Percentiles rank a stretch among this genome's conserved stretches.
Conservation (phyloP, 208 protist species). For the Trypanosoma boissoni region DNA sequence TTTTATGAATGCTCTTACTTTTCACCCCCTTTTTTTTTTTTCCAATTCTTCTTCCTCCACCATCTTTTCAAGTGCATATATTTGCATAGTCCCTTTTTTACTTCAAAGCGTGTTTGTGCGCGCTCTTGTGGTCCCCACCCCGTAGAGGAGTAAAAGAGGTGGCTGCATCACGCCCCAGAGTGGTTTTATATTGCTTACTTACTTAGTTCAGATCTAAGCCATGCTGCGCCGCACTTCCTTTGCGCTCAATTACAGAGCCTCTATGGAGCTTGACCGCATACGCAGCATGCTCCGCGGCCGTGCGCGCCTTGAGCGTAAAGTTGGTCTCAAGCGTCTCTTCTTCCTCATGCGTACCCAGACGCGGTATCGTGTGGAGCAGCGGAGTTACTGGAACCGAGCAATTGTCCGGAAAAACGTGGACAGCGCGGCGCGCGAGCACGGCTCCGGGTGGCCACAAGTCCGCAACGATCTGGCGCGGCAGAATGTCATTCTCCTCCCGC, state of each 20-base stretch:
- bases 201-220: too few species aligned
- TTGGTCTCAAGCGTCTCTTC: conserved; percentile 79
- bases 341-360: conserved; percentile 89
- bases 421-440: conserved; percentile 83
- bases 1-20: too few species aligned
- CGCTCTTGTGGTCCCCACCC: too few species aligned
- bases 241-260: conserved; percentile 60
- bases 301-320: conserved; percentile 76
- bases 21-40: too few species aligned
- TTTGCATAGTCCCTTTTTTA: too few species aligned
- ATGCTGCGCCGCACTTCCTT: conserved; percentile 58
- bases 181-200: neutral
- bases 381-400: conserved; percentile 73
- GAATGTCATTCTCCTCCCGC: conserved; percentile 74
- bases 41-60: too few species aligned
- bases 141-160: neutral
- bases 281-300: conserved; percentile 77
- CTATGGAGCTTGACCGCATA: conserved; percentile 78
- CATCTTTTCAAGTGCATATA: too few species aligned
- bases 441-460: conserved; percentile 65
- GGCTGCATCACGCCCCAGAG: neutral
- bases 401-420: conserved; percentile 87
- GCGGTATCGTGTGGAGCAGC: conserved; percentile 83
- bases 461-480: conserved; percentile 82
- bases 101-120: too few species aligned